Percentiles rank a stretch among this genome's conserved stretches.
phyloP scores from a whole-genome alignment of 2,329 filamentous ascomycete genomes.

The Fusarium torreyae region DNA sequence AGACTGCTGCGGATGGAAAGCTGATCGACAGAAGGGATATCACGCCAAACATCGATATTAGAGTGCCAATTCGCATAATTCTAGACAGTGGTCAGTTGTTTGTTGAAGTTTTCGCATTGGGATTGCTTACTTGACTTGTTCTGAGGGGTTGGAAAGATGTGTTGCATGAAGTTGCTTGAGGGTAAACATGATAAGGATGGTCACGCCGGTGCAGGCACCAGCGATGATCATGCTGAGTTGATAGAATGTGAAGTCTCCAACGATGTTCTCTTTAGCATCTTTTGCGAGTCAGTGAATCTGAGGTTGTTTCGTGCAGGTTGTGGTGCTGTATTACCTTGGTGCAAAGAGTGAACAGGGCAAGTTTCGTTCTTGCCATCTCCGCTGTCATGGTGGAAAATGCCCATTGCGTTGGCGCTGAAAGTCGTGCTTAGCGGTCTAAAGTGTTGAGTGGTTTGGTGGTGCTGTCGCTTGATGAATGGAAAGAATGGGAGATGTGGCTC shows the following conservation, averaged over 20 bases:
- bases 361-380: slow-evolving; percentile 5
- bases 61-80: slow-evolving; percentile 38
- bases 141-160: slow-evolving; percentile 38
- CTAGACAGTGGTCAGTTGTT: not conserved
- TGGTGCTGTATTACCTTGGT: slow-evolving; percentile 8
- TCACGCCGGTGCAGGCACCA: slow-evolving; percentile 38
- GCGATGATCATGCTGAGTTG: slow-evolving; percentile 38
- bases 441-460: not conserved
- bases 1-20: slow-evolving; percentile 29
- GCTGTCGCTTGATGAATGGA: not conserved
- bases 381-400: not conserved
- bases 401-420: not conserved
- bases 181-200: slow-evolving; percentile 33
- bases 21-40: slow-evolving; percentile 39
- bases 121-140: slow-evolving; percentile 43
- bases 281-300: not conserved
- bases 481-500: not conserved
- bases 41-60: slow-evolving; percentile 36
- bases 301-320: not conserved
- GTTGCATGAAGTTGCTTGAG: slow-evolving; percentile 38
- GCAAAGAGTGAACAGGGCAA: slow-evolving; percentile 21
- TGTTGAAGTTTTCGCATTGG: not conserved
- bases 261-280: slow-evolving; percentile 35
- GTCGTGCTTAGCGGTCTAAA: not conserved
- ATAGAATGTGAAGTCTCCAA: slow-evolving; percentile 29